Base-by-base conservation (phyloP, 768 basidiomycete genomes). In the Mycena latifolia region DNA sequence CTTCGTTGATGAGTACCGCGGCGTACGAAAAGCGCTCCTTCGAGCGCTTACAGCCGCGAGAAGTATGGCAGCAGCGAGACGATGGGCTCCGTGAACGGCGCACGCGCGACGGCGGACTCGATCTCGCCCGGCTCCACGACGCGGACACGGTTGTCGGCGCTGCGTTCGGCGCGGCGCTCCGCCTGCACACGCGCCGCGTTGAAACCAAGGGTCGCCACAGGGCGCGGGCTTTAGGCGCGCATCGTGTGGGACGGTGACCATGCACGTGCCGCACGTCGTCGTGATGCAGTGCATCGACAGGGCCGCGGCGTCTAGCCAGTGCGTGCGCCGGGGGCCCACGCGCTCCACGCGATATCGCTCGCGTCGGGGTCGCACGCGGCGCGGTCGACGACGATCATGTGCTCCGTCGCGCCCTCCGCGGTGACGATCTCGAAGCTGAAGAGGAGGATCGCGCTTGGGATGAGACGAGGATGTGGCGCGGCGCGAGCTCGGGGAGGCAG, bases 261-360 rank as follows among this genome's bases (percentile, higher is more conserved):
- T 39, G 20, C 67, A 56, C 29, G 28, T 29, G 9, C 67, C 62
- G 9, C 24, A 24, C 9, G 67, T 64, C 5, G 57, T 48, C 17
- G 67, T 68, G 58, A 68, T 68, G 39, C 64, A 60, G 11, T 60
- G 61, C 27, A n/a, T 59, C 31, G 52, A 31, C 22, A 60, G n/a
- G 8, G 18, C 11, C 9, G n/a, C 18, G 11, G 52, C 61, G 24
- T 59, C 46, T 35, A 68, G 45, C 57, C 56, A 68, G 37, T 57
- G 61, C 0, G 52, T 50, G 37, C 62, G 59, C 4, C 14, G 29
- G 24, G 57, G 57, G 56, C 67, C 67, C 67, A 33, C 31, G 31
- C 67, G 63, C 7, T n/a, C 18, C 25, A 28, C 33, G 52, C 62
- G 45, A 60, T 53, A 15, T 6, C 31, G 15, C n/a, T n/a, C n/a